These are phyloP conservation scores for Pyrus communis DNA, from an alignment of 306 rosid genomes.

Conservation along the genomic window DNA sequence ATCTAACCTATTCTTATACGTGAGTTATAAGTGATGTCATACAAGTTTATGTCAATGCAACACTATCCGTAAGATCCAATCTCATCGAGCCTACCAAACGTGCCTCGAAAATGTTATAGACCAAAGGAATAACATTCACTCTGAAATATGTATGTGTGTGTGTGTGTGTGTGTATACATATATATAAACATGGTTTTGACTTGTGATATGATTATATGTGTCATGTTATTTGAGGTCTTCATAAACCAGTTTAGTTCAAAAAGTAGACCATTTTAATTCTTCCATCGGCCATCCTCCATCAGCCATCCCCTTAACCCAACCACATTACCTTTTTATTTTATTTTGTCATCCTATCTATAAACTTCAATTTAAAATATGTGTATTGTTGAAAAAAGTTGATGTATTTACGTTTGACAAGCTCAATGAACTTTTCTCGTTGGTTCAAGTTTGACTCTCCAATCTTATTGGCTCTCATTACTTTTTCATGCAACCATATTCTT, in stretches of 20 bases:
- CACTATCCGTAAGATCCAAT: too few species aligned
- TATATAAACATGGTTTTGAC: background rate
- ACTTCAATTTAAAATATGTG: background rate
- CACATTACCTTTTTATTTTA: background rate
- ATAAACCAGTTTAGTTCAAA: background rate
- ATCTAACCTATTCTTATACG: too few species aligned
- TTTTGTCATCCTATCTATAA: background rate
- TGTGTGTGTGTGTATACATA: too few species aligned
- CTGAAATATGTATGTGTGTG: background rate
- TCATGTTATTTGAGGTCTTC: background rate
- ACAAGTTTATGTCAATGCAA: too few species aligned
- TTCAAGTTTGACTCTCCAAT: background rate
- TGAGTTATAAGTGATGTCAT: too few species aligned
- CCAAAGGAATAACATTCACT: background rate
- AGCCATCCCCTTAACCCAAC: background rate
- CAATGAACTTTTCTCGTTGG: background rate
- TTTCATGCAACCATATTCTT: background rate
- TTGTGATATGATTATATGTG: background rate
- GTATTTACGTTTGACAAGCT: background rate
- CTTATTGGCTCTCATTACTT: background rate
- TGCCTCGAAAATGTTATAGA: background rate
- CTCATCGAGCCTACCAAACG: too few species aligned
- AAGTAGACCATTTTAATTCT: background rate
- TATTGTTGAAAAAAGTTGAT: background rate
- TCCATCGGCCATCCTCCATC: background rate